phyloP scores from a whole-genome alignment of 2,329 filamentous ascomycete genomes.

The Alternaria postmessia region DNA sequence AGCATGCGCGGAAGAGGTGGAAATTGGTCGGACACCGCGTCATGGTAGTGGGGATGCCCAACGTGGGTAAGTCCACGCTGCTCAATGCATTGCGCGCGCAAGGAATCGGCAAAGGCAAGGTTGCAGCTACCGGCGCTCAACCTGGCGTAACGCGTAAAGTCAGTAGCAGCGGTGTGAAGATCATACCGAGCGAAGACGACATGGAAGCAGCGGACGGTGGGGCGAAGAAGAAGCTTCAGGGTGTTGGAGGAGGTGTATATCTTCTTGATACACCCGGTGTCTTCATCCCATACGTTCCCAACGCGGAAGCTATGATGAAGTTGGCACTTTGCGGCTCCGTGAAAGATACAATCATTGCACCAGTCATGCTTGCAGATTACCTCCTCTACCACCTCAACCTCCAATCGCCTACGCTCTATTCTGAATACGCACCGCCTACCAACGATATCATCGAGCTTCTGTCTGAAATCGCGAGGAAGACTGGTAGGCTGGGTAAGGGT shows the following conservation, averaged over 20 bases:
- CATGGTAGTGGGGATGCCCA: constrained; percentile 96
- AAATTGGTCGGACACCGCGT: constrained; percentile 82
- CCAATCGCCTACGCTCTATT: constrained; percentile 69
- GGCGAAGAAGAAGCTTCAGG: constrained; percentile 36
- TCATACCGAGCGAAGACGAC: constrained; percentile 65
- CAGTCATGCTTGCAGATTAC: constrained; percentile 85
- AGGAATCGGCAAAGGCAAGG: constrained; percentile 74
- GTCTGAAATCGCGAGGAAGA: constrained; percentile 72
- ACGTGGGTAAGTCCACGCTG: constrained; percentile 95
- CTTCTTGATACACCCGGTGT: constrained; percentile 93
- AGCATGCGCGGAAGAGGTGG: constrained; percentile 59
- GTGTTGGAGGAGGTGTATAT: constrained; percentile 70
- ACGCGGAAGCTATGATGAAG: constrained; percentile 91
- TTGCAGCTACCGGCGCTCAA: constrained; percentile 81
- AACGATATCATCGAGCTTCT: constrained; percentile 84
- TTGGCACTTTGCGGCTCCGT: constrained; percentile 90
- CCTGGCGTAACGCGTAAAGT: constrained; percentile 91
- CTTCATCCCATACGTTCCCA: constrained; percentile 88
- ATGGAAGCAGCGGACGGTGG: constrained; percentile 34
- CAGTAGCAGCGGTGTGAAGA: constrained; percentile 76
- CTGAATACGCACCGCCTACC: constrained; percentile 76
- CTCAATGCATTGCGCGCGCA: constrained; percentile 81
- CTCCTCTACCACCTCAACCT: constrained; percentile 85
- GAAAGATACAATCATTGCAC: constrained; percentile 83
- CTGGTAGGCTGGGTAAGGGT: constrained; percentile 78